These are phyloP conservation scores for Leccinellum albellum DNA, from an alignment of 768 basidiomycete genomes.

Conservation along the genomic window DNA sequence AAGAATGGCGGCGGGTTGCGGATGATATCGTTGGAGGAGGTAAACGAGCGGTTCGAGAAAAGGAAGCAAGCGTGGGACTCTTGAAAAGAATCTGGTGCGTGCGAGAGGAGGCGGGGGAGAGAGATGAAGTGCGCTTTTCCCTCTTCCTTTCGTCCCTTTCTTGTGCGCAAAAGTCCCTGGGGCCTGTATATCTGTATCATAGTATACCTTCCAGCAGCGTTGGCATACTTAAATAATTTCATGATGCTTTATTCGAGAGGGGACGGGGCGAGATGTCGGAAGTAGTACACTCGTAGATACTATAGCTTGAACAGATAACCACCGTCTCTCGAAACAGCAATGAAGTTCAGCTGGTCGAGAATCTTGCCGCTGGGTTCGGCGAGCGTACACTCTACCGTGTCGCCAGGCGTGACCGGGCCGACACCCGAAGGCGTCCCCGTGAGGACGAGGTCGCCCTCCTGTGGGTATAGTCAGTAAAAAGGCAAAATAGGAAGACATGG, in stretches of 20 bases:
- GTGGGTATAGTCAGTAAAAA: not conserved
- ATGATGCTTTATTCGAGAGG: not conserved
- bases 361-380: slow-evolving; percentile 50
- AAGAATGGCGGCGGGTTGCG: slow-evolving; percentile 17
- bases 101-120: not conserved
- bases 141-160: not conserved
- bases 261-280: not conserved
- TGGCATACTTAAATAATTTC: slow-evolving; percentile 10
- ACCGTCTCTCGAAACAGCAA: slow-evolving; percentile 60
- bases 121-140: not conserved
- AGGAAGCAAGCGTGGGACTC: slow-evolving; percentile 16
- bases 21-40: slow-evolving; percentile 27
- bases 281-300: not conserved
- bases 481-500: not conserved
- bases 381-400: slow-evolving; percentile 73
- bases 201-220: slow-evolving; percentile 17
- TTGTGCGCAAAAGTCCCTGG: not conserved
- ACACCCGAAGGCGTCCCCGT: slow-evolving; percentile 94
- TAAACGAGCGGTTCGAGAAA: slow-evolving; percentile 21
- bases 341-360: slow-evolving; percentile 62
- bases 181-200: slow-evolving; percentile 6
- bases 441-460: slow-evolving; percentile 90
- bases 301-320: slow-evolving; percentile 56
- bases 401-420: slow-evolving; percentile 70
- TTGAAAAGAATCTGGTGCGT: not conserved